Base-by-base conservation (phyloP, 805 yeast genomes). In the Spathaspora hagerdaliae region DNA sequence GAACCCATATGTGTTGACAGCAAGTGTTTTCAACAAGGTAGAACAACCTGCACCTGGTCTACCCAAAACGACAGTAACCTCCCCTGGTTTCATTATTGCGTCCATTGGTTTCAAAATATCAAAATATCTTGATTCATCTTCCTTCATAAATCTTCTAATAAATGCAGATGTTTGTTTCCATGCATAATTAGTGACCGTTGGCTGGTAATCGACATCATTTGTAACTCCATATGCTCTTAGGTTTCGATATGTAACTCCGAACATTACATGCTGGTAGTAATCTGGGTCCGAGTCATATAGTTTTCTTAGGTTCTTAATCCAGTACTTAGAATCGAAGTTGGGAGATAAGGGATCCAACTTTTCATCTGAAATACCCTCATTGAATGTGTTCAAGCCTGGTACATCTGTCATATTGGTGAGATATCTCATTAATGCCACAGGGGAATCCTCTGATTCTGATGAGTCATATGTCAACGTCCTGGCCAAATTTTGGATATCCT, bases 241-340 rank as follows among this genome's bases (percentile, higher is more conserved):
- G 54, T 81, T 63, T 46, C 74, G 72, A 71, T 79, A 82, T 7
- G 79, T 78, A 48, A 84, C 63, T 15, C 87, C 85, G 51, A 84
- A 64, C 13, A 76, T 67, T 27, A 81, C 69, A 15, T 83, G 85
- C 56, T 77, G 80, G 58, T 78, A 83, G 62, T 79, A 79, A 26
- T 82, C 87, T 0, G 79, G 78, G 53, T 84, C 85, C 1, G 73
- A 57, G 33, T 71, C 72, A 52, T 65, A 61, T 47, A 83, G 56
- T 49, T 77, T 78, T 47, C 82, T 69, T 65, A 82, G 60, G 54
- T 83, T 83, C 57, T 80, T 80, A 45, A 83, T 81, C 90, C 90
- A 83, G 45, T 74, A 77, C 55, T 75, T 78, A 43, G 85, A 72
- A 52, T 76, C 74, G 58, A 83, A 83, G 6, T 73, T 57, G n/a